Percentiles rank a stretch among this genome's conserved stretches.
Evolutionary conservation across 2,329 filamentous ascomycete genomes (phyloP).

Genomic region (Dothideomycetes sp.): DNA sequence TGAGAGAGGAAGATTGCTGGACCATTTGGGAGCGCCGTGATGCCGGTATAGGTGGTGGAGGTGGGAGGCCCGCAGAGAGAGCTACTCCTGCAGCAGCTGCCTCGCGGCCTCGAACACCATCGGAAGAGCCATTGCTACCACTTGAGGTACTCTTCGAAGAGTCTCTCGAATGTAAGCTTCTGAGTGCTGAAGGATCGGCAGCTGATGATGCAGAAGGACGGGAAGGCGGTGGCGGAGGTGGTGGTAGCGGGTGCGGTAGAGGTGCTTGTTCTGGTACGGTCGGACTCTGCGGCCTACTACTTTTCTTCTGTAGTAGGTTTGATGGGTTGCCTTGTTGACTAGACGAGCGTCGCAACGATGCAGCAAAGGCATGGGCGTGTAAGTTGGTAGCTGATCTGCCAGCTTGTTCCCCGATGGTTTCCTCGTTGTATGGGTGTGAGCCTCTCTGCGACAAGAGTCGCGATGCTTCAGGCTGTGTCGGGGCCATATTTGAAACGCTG

Average conservation of each 20-base stretch:
- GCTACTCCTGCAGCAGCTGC: conserved; percentile 11
- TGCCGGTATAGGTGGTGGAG: conserved; percentile 8
- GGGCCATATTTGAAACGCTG: neutral
- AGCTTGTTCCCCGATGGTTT: conserved; percentile 16
- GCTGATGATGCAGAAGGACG: conserved; percentile 5
- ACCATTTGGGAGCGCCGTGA: conserved; percentile 12
- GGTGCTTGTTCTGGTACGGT: conserved; percentile 2
- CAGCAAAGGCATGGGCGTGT: conserved; percentile 22
- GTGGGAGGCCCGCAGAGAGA: conserved; percentile 5
- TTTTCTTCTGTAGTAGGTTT: conserved; percentile 12
- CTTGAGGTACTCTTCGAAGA: conserved; percentile 8
- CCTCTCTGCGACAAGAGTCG: conserved; percentile 3
- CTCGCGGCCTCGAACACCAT: conserved; percentile 13
- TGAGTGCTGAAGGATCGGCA: conserved; percentile 1
- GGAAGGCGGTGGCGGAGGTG: conserved; percentile 3
- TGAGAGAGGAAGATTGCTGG: conserved; percentile 16
- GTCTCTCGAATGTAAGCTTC: neutral
- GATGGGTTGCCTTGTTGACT: conserved; percentile 12
- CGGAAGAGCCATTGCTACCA: conserved; percentile 1
- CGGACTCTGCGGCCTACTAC: conserved; percentile 1
- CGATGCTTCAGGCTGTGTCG: conserved; percentile 2
- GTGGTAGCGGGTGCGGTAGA: conserved; percentile 5
- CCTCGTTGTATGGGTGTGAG: neutral
- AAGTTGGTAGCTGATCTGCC: conserved; percentile 21
- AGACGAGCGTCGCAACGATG: conserved; percentile 21